These are phyloP conservation scores for Casuarina equisetifolia DNA, from an alignment of 306 rosid species.

Conservation along the genomic window DNA sequence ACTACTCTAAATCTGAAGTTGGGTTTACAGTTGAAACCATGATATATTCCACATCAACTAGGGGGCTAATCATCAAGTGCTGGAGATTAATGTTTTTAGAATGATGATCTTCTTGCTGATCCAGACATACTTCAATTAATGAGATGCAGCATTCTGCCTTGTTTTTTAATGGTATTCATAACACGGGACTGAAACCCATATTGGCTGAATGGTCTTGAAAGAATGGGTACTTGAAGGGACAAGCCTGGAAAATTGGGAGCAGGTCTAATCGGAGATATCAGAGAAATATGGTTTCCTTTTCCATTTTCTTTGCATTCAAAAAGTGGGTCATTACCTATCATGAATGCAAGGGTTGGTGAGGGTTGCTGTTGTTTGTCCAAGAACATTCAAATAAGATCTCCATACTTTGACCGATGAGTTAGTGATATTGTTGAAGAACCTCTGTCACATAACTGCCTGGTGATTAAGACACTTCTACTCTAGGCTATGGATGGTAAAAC, in stretches of 20 bases:
- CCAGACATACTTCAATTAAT: background rate
- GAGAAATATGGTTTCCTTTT: background rate
- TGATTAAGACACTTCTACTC: background rate
- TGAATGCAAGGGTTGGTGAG: background rate
- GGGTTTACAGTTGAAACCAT: background rate
- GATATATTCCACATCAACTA: background rate
- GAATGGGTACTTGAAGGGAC: background rate
- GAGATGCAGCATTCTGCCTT: background rate
- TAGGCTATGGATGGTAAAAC: background rate
- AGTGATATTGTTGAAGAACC: background rate
- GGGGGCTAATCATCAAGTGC: background rate
- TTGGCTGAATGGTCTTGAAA: background rate
- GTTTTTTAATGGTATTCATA: background rate
- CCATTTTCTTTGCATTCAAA: background rate
- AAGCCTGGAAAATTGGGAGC: background rate
- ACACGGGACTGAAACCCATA: background rate
- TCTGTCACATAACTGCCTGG: background rate
- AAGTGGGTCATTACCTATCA: background rate
- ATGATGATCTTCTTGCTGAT: background rate
- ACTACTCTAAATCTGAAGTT: background rate
- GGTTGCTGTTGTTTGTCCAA: background rate
- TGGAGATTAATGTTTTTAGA: background rate
- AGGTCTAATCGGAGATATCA: background rate
- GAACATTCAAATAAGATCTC: background rate
- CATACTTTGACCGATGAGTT: background rate